Percentiles rank a stretch among this genome's conserved stretches.
Conservation (phyloP, 1,284 basidiomycete genomes). For the Moesziomyces sp. region DNA sequence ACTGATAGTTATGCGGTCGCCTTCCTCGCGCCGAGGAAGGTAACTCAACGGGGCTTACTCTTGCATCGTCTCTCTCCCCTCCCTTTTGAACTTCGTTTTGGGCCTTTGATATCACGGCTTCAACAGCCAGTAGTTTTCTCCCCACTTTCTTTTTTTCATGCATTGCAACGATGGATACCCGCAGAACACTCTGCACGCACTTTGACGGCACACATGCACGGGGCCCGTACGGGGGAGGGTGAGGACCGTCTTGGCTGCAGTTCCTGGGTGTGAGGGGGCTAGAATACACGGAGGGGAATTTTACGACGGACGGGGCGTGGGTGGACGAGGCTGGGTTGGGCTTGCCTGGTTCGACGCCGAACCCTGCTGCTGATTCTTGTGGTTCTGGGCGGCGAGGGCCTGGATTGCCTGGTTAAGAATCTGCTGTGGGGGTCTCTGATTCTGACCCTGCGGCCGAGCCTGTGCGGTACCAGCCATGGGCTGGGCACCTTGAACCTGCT, state of each 20-base stretch:
- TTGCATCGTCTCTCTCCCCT: constrained; percentile 49
- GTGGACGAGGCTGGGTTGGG: constrained; percentile 7
- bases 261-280: no score
- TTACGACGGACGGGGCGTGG: constrained; percentile 4
- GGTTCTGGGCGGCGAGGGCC: constrained; percentile 36
- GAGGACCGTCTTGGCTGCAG: no score
- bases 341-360: neutral
- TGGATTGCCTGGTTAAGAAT: constrained; percentile 46
- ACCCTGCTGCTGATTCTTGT: constrained; percentile 24
- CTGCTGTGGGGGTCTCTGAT: constrained; percentile 26
- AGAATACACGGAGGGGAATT: no score
- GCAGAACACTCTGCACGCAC: neutral
- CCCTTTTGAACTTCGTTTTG: neutral
- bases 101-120: constrained; percentile 14
- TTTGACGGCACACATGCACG: neutral
- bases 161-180: no score
- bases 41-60: constrained; percentile 60
- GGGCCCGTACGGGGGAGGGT: no score
- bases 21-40: constrained; percentile 14
- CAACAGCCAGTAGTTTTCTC: constrained; percentile 38
- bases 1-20: constrained; percentile 59
- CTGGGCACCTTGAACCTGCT: constrained; percentile 11
- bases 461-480: neutral
- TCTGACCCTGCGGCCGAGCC: neutral
- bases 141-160: neutral